A percentile compares a stretch with the other conserved stretches of the same genome.
phyloP scores from a whole-genome alignment of 2,329 filamentous ascomycete genomes.

The Macroventuria anomochaeta region DNA sequence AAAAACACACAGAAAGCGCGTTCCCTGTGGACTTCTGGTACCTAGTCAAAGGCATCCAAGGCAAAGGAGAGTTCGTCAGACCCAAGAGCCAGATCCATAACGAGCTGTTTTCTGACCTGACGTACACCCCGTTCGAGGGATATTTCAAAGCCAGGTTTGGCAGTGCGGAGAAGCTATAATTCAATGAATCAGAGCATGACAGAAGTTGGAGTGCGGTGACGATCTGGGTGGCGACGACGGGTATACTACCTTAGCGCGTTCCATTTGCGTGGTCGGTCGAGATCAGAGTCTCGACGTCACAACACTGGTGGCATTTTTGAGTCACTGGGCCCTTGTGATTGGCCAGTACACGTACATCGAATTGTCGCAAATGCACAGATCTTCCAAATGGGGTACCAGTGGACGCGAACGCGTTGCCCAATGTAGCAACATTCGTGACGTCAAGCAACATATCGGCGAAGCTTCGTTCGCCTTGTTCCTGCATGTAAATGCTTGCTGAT shows the following conservation, averaged over 20 bases:
- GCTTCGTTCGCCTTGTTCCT: not conserved
- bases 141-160: not conserved
- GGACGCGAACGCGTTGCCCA: not conserved
- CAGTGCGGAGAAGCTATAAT: not conserved
- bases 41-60: constrained; percentile 14
- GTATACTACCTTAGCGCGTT: constrained; percentile 1
- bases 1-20: constrained; percentile 3
- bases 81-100: constrained; percentile 15
- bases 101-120: not conserved
- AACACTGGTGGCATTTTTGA: not conserved
- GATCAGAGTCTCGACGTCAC: not conserved
- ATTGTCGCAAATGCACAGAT: not conserved
- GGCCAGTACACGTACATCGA: not conserved
- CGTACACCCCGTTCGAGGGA: not conserved
- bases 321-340: not conserved
- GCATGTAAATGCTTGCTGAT: not conserved
- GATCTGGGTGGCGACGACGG: not conserved
- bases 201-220: not conserved
- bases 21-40: constrained; percentile 18
- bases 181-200: no score
- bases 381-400: not conserved
- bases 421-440: not conserved
- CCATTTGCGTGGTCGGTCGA: not conserved
- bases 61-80: constrained; percentile 11
- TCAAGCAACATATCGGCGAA: not conserved